Base-by-base conservation (phyloP, 768 basidiomycete genomes). In the Wakefieldia striispora region DNA sequence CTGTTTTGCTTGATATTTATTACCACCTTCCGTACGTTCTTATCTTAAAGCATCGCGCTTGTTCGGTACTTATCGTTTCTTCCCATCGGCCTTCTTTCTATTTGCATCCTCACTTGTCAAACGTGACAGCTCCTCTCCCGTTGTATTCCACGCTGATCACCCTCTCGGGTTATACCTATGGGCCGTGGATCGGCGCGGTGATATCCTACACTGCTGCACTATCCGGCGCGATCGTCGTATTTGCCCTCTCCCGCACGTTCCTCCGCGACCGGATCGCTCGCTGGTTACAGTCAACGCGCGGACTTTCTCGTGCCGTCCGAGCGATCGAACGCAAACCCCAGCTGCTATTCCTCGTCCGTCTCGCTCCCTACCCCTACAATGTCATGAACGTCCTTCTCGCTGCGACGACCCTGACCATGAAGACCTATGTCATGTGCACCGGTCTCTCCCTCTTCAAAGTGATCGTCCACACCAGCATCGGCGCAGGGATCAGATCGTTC, bases 351-450 rank as follows among this genome's bases (percentile, higher is more conserved):
- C 81, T 95, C 52, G 90, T 97, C 58, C 87, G 94, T 43, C 77
- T 94, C 47, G 92, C 89, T n/a, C 91, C 91, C 4, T 91, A 92
- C 64, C 90, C 88, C 0, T 91, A 88, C 74, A 95, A 95, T 71
- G 88, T 95, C 61, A 91, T 95, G 84, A 97, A 95, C 73, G 90
- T 88, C 62, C 82, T 97, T 41, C 80, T 97, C 41, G 92, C 94
- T 8, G 89, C 91, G 3, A 83, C 88, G 27, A 82, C 86, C 6
- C 81, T 95, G 57, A 85, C 84, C 5, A 75, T 94, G 55, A 76
- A 76, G 55, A 91, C 88, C 21, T 93, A 92, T 73, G 80, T 83
- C 35, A 63, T 80, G 43, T 86, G 88, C 74, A 92, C 94, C 20
- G 85, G 84, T 13, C 75, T 93, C 47, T 87, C 88, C 48, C 77